Evolutionary conservation across 1,139 yeast genomes (phyloP).

Genomic region (Yamadazyma triangularis): DNA sequence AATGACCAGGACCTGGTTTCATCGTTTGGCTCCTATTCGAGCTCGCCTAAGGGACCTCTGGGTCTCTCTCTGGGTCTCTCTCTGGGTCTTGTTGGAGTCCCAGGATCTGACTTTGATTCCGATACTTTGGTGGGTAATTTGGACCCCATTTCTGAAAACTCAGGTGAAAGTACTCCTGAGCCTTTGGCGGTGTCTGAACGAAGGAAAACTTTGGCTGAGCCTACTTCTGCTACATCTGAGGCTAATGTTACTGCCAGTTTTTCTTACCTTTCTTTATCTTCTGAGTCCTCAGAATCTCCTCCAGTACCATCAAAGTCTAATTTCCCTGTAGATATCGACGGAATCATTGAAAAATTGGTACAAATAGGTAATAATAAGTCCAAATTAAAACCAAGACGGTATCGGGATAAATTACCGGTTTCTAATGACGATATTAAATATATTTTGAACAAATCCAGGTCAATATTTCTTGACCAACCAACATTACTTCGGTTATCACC

Average conservation of each 20-base stretch:
- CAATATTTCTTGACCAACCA: constrained; percentile 73
- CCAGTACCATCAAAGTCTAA: constrained; percentile 17
- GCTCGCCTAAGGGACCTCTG: constrained; percentile 5
- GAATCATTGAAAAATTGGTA: constrained; percentile 50
- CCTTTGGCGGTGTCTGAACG: constrained; percentile 10
- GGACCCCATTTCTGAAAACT: constrained; percentile 40
- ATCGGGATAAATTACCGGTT: constrained; percentile 39
- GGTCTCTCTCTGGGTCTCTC: not conserved
- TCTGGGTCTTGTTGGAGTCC: not conserved
- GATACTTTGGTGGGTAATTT: constrained; percentile 19
- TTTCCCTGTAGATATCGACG: constrained; percentile 45
- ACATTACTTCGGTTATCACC: constrained; percentile 71
- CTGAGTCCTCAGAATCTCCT: constrained; percentile 2
- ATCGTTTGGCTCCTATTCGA: constrained; percentile 6
- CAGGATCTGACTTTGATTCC: constrained; percentile 6
- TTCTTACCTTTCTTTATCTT: constrained; percentile 2
- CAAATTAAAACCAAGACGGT: constrained; percentile 21
- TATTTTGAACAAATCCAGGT: constrained; percentile 64
- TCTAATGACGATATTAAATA: constrained; percentile 53
- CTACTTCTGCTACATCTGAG: not conserved
- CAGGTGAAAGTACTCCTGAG: constrained; percentile 35
- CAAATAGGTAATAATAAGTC: constrained; percentile 32
- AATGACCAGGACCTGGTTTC: constrained; percentile 2
- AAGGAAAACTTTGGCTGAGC: no score
- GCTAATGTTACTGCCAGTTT: not conserved